These are phyloP conservation scores for Aspergillus texensis DNA, from an alignment of 2,329 filamentous ascomycete genomes.

Conservation along the genomic window DNA sequence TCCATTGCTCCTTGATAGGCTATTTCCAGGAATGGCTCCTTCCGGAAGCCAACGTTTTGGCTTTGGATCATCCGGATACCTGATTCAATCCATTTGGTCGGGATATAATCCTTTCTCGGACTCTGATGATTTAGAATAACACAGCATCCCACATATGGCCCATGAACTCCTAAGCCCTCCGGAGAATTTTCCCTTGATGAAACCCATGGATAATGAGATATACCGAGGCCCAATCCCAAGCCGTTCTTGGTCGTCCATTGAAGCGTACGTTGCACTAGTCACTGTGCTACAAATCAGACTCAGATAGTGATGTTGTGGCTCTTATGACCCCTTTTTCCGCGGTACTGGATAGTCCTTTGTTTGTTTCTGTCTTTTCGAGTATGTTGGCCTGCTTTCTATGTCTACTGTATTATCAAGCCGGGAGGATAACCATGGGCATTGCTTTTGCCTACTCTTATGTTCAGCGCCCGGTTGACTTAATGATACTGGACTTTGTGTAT, in stretches of 20 bases:
- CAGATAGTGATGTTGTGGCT: background rate
- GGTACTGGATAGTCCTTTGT: background rate
- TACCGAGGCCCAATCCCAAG: background rate
- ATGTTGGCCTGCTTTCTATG: background rate
- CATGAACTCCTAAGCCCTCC: background rate
- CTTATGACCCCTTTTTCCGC: background rate
- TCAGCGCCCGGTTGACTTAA: background rate
- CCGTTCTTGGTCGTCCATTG: no score
- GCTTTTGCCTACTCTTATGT: background rate
- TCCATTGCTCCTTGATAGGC: conserved; percentile 3
- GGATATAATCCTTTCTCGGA: background rate
- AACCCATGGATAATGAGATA: conserved; percentile 4
- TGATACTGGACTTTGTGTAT: background rate
- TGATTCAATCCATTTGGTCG: background rate
- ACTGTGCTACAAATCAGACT: background rate
- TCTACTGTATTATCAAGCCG: background rate
- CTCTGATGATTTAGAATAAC: background rate
- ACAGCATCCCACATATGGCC: conserved; percentile 1
- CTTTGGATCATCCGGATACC: background rate
- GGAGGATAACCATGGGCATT: background rate
- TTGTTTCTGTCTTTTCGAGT: background rate
- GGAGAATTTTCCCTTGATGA: background rate
- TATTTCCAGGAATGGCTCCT: conserved; percentile 4
- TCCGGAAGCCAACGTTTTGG: conserved; percentile 3
- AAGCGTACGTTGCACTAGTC: background rate